A percentile compares a stretch with the other conserved stretches of the same genome.
phyloP scores from a whole-genome alignment of 2,329 filamentous ascomycete species.

The Chaetomium strumarium region DNA sequence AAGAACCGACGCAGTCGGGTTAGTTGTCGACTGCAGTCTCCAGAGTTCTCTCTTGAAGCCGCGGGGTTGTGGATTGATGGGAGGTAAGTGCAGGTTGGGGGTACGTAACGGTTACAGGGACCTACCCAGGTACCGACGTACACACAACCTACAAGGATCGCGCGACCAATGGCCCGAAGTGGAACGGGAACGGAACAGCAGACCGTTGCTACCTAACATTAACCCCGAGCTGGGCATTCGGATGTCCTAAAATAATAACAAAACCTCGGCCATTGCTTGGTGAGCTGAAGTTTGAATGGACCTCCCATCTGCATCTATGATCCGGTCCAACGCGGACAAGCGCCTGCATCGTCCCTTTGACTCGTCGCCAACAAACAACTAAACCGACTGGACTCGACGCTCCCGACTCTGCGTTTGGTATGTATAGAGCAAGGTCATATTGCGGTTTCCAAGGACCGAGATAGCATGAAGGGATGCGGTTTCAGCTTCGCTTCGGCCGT shows the following conservation, averaged over 20 bases:
- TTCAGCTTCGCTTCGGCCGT: constrained; percentile 19
- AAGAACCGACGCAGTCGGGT: not conserved
- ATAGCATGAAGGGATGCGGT: constrained; percentile 23
- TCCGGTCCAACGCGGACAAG: too few species aligned
- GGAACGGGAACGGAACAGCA: not conserved
- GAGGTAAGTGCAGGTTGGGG: constrained; percentile 1
- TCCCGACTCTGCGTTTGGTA: too few species aligned
- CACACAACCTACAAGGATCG: constrained; percentile 2
- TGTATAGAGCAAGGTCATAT: not conserved
- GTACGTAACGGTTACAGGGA: not conserved
- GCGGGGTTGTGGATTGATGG: not conserved
- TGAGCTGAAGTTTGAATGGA: too few species aligned
- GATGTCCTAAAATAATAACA: too few species aligned
- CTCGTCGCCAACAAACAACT: too few species aligned
- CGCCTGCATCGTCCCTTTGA: too few species aligned
- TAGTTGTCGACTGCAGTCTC: not conserved
- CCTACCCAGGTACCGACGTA: not conserved
- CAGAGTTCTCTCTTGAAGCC: not conserved
- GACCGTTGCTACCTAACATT: too few species aligned
- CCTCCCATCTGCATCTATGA: too few species aligned
- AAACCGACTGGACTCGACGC: too few species aligned
- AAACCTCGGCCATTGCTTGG: too few species aligned
- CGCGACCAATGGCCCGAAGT: constrained; percentile 14
- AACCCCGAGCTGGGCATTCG: too few species aligned
- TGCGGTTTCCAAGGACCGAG: not conserved